Evolutionary conservation across 73 alveolate species (phyloP).

Genomic region (Stentor roeselii): DNA sequence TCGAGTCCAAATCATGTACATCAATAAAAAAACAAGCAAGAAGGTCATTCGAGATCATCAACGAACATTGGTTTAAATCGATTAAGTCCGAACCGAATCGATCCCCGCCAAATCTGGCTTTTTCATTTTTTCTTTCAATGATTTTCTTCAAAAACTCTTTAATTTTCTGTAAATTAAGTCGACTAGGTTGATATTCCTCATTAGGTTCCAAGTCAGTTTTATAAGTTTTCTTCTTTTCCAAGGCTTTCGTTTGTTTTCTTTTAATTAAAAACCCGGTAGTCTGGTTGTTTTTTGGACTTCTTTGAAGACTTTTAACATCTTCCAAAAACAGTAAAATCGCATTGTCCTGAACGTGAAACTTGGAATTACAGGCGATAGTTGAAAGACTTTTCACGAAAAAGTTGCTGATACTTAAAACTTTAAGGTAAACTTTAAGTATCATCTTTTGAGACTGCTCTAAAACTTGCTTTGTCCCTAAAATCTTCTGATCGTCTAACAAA

Average conservation of each 20-base stretch:
- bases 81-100: too few species aligned
- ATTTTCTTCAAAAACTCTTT: too few species aligned
- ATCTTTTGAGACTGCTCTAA: not conserved
- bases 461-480: too few species aligned
- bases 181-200: too few species aligned
- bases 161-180: too few species aligned
- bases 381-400: too few species aligned
- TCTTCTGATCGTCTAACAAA: not conserved
- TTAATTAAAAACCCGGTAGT: not conserved
- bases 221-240: not conserved
- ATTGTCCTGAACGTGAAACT: not conserved
- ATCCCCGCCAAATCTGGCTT: too few species aligned
- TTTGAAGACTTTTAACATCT: not conserved
- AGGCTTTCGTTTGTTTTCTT: not conserved
- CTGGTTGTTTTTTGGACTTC: not conserved
- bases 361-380: not conserved
- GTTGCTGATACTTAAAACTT: not conserved
- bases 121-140: too few species aligned
- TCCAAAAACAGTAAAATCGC: not conserved
- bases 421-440: not conserved
- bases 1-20: too few species aligned
- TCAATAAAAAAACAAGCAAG: too few species aligned
- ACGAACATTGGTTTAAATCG: too few species aligned
- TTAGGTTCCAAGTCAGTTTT: not conserved
- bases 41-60: too few species aligned